These are phyloP conservation scores for Antitrichia curtipendula DNA, from an alignment of 225 moss, liverwort and hornwort genomes.

Conservation along the genomic window DNA sequence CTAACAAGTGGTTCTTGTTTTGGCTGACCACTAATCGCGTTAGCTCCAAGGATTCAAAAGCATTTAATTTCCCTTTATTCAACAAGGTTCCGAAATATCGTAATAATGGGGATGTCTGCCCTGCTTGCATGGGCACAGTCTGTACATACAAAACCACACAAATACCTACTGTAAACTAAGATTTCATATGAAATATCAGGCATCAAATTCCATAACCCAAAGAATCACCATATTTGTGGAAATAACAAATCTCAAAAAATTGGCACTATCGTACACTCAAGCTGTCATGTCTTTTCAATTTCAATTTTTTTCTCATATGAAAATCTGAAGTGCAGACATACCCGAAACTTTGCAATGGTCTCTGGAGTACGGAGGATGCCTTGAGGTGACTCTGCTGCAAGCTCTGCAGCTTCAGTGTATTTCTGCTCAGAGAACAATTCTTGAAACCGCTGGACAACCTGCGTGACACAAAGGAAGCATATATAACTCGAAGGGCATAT, in stretches of 20 bases:
- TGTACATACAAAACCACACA: constrained; percentile 7
- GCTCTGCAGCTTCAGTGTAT: constrained; percentile 79
- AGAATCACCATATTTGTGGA: not conserved
- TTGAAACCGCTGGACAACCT: constrained; percentile 92
- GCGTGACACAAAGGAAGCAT: not conserved
- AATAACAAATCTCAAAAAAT: not conserved
- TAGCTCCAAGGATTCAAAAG: constrained; percentile 76
- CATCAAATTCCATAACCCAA: not conserved
- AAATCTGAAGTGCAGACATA: not conserved
- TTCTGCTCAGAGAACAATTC: constrained; percentile 83
- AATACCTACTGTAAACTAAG: not conserved
- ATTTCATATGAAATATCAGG: not conserved
- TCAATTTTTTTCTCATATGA: not conserved
- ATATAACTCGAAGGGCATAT: not conserved
- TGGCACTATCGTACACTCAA: not conserved
- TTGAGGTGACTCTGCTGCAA: constrained; percentile 87
- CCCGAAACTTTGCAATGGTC: constrained; percentile 84
- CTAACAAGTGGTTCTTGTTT: constrained; percentile 79
- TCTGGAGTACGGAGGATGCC: constrained; percentile 83
- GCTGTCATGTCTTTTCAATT: not conserved
- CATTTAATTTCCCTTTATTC: constrained; percentile 71
- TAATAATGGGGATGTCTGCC: constrained; percentile 78
- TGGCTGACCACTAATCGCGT: constrained; percentile 75
- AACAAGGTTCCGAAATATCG: constrained; percentile 82
- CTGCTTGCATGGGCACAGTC: constrained; percentile 79